Base-by-base conservation (phyloP, 192 early-diverging fungal species). In the Cladochytrium replicatum region DNA sequence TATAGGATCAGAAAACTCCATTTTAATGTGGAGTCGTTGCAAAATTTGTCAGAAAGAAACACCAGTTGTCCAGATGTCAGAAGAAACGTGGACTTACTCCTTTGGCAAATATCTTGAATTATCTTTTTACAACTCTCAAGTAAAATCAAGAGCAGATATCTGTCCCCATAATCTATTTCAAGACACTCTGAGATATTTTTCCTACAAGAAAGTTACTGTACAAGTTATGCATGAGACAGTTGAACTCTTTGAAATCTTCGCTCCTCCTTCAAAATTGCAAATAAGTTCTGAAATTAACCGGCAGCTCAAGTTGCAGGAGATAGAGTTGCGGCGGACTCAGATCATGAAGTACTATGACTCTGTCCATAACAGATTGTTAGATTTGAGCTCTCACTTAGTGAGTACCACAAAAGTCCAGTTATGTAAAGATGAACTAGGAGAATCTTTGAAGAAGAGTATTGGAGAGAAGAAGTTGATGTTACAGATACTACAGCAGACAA, bases 61-160 rank as follows among this genome's bases (percentile, higher is more conserved):
- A 0, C 87, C 83, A 0, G 69, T 78, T 0, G 69, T 85, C 0
- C 75, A 75, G 13, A 84, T 99, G 73, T 86, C 89, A 0, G 83
- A 85, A 23, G 84, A 87, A 32, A 78, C 87, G 15, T 90, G 86
- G 84, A 86, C 88, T 37, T 93, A 89, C 54, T 99, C 95, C 6
- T 93, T 97, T 72, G 95, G 91, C 43, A 99, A 99, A 67, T 99
- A 86, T 57, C 63, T 99, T 19, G 95, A 99, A 59, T 63, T 90
- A 4, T 78, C 85, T 0, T 88, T 95, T 42, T 93, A 99, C 64
- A 83, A 85, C 63, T 67, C 61, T 15, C 63, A 61, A 6, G 60
- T 90, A 3, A 56, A 52, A 5, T 84, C 80, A 21, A 74, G 84
- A 9, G 72, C 83, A 3, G 69, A 77, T 50, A 65, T 81, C 23